Conservation (phyloP, 805 yeast species). For the Priceomyces haplophilus region DNA sequence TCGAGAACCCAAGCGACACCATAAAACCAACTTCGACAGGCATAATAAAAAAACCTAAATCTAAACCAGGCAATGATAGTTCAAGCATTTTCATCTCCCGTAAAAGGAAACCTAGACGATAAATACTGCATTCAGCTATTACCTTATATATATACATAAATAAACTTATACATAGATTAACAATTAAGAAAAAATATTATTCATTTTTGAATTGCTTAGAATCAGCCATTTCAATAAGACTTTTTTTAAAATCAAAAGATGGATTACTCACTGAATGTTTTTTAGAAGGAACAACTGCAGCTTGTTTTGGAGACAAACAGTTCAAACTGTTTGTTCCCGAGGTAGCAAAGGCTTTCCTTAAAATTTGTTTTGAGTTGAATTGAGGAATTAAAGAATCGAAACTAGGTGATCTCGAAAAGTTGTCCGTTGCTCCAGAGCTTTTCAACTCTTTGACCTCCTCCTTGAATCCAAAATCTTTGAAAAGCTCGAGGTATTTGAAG, state of each 20-base stretch:
- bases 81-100: slow-evolving; percentile 15
- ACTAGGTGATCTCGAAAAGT: slow-evolving; percentile 1
- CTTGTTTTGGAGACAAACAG: slow-evolving; percentile 3
- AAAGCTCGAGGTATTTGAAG: slow-evolving; percentile 2
- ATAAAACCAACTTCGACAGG: slow-evolving; percentile 7
- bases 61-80: slow-evolving; percentile 4
- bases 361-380: slow-evolving; percentile 1
- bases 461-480: slow-evolving; percentile 4
- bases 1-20: no score
- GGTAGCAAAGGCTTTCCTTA: slow-evolving; percentile 1
- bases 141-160: neutral
- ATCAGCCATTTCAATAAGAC: slow-evolving; percentile 2
- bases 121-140: neutral
- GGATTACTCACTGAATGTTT: neutral
- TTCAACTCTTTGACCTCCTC: neutral
- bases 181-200: neutral
- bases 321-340: slow-evolving; percentile 1
- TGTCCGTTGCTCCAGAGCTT: neutral
- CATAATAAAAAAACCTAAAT: slow-evolving; percentile 2
- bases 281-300: neutral
- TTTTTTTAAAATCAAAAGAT: slow-evolving; percentile 9
- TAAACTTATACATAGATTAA: neutral
- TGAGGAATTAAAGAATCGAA: slow-evolving; percentile 1
- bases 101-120: slow-evolving; percentile 9
- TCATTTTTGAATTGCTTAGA: slow-evolving; percentile 7